Conservation (phyloP, 1,139 yeast species). For the Candida pseudoviswanathii region DNA sequence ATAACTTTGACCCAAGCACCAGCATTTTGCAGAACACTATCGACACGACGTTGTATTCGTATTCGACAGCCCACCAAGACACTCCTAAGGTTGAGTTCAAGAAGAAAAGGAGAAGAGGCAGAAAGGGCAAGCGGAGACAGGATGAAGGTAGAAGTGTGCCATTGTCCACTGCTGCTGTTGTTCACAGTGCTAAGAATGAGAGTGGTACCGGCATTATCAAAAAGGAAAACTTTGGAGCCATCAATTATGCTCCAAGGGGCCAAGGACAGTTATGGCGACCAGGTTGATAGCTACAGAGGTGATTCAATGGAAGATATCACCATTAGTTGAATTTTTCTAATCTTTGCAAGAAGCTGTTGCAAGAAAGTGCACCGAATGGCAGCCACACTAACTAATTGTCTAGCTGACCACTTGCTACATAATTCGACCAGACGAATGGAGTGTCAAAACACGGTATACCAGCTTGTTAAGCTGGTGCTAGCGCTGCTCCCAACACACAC, state of each 20-base stretch:
- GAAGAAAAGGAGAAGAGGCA: constrained; percentile 7
- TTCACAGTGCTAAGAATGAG: constrained; percentile 18
- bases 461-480: too few species aligned
- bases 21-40: constrained; percentile 39
- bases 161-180: constrained; percentile 21
- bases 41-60: constrained; percentile 37
- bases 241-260: constrained; percentile 59
- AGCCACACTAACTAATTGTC: too few species aligned
- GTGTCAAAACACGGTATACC: too few species aligned
- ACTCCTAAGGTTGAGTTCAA: constrained; percentile 9
- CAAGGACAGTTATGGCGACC: constrained; percentile 56
- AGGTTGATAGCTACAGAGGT: not conserved
- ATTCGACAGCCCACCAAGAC: constrained; percentile 17
- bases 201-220: constrained; percentile 24
- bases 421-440: too few species aligned
- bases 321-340: not conserved
- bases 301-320: not conserved
- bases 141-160: constrained; percentile 2
- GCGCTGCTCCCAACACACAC: too few species aligned
- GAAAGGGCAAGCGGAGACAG: not conserved
- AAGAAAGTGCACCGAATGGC: not conserved
- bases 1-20: constrained; percentile 25
- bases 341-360: not conserved
- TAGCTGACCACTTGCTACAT: too few species aligned
- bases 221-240: constrained; percentile 45